Percentiles rank a stretch among this genome's conserved stretches.
These are phyloP conservation scores for Furcasterigmium furcatum DNA, from an alignment of 2,329 filamentous ascomycete genomes.

Conservation along the genomic window DNA sequence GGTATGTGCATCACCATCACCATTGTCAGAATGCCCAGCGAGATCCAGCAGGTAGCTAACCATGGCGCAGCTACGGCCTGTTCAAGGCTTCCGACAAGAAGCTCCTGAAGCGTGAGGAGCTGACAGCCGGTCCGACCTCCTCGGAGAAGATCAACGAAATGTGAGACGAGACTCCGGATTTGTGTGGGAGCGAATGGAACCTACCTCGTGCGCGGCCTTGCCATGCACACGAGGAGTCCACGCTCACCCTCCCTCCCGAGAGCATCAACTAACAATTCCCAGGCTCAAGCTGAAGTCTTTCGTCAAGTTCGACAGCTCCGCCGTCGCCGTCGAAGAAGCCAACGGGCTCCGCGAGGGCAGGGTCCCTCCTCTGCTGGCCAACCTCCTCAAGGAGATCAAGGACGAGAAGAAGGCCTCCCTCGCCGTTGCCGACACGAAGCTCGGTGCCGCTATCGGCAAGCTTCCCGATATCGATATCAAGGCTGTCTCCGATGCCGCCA, in stretches of 20 bases:
- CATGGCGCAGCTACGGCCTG: slow-evolving; percentile 74
- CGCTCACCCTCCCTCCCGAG: background rate
- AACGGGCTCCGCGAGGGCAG: slow-evolving; percentile 82
- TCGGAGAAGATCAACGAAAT: slow-evolving; percentile 84
- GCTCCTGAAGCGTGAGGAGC: slow-evolving; percentile 82
- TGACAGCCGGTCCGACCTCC: slow-evolving; percentile 70
- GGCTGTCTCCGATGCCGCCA: slow-evolving; percentile 74
- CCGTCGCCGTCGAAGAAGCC: slow-evolving; percentile 86
- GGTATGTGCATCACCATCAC: slow-evolving; percentile 43
- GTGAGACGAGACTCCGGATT: slow-evolving; percentile 47
- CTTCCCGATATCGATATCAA: slow-evolving; percentile 82
- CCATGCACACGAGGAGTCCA: background rate
- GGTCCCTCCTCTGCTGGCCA: slow-evolving; percentile 81
- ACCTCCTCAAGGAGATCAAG: slow-evolving; percentile 84
- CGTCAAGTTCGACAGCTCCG: slow-evolving; percentile 93
- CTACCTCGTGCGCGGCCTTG: slow-evolving; percentile 1
- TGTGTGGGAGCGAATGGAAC: slow-evolving; percentile 2
- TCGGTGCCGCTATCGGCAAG: slow-evolving; percentile 89
- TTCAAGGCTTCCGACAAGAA: slow-evolving; percentile 99
- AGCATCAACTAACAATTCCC: slow-evolving; percentile 9
- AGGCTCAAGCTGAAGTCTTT: slow-evolving; percentile 96
- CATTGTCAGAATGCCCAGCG: background rate
- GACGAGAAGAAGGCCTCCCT: slow-evolving; percentile 96
- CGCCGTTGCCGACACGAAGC: slow-evolving; percentile 89
- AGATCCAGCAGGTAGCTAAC: background rate